Evolutionary conservation across 2,329 filamentous ascomycete genomes (phyloP), one percentile per base, ranked within the genome.

Genomic region (Drechslera avenae): DNA sequence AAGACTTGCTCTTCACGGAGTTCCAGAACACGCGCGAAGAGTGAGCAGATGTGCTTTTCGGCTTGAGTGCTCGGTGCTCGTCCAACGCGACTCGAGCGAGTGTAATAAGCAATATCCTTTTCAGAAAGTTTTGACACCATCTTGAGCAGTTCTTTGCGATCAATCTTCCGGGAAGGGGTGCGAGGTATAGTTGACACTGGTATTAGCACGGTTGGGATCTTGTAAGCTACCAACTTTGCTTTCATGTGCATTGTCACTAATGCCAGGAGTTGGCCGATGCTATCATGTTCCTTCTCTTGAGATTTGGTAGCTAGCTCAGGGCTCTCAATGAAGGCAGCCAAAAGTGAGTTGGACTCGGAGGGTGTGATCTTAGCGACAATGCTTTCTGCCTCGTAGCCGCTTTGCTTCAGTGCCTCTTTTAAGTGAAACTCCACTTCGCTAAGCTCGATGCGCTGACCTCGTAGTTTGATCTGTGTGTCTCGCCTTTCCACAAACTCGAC

Each of bases 181-280:
- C 33, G 33, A 35, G 33, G 33, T 35, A 35, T 80, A 2, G 74
- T 65, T 5, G 78, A 58, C 2, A 75, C 60, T 0, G 79, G 79
- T 18, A 81, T 52, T 74, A 75, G 13, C 32, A 33, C 2, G 69
- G 68, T 4, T 72, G 33, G 13, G 5, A 21, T 21, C n/a, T 16
- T 19, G 6, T 21, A 32, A 46, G 23, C 12, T 39, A 9, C 6
- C 33, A 35, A 9, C 33, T 35, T 35, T 35, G 33, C 4, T 17
- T 35, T 35, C 33, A 35, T 35, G 33, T 35, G 33, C 33, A 35
- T 17, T 9, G 33, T 35, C 33, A 35, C 33, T 17, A n/a, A 35
- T n/a, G 3, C 33, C 33, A 35, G n/a, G 14, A 35, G 33, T 35
- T 16, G 33, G 33, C 33, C 33, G 33, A 35, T 35, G 33, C 12